A percentile compares a stretch with the other conserved stretches of the same genome.
Conservation (phyloP, 495 filamentous ascomycete species). For the Podospora bellae-mahoneyi region DNA sequence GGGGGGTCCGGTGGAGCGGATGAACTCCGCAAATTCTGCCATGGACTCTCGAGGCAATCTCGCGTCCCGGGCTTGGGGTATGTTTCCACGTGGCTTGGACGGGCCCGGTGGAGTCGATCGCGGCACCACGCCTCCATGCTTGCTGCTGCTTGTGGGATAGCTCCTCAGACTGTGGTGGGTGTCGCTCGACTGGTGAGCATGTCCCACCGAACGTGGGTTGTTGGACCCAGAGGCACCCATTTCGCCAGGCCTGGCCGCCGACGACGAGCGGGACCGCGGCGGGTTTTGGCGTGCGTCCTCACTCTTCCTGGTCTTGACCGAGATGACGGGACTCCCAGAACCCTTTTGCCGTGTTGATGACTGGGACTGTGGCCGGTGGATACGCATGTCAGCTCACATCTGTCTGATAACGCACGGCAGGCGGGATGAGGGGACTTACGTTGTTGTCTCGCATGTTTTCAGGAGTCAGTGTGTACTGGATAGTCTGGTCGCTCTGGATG, state of each 20-base stretch:
- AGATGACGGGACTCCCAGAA: constrained; percentile 36
- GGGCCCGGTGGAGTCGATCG: constrained; percentile 30
- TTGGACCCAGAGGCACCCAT: constrained; percentile 39
- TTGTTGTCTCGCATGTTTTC: constrained; percentile 83
- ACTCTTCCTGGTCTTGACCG: constrained; percentile 39
- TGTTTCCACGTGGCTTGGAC: constrained; percentile 35
- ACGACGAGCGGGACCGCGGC: constrained; percentile 43
- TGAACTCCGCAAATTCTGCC: constrained; percentile 79
- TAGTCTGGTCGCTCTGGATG: constrained; percentile 84
- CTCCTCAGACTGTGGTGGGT: constrained; percentile 24
- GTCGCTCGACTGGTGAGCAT: constrained; percentile 39
- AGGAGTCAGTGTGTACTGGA: constrained; percentile 91
- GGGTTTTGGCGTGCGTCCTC: constrained; percentile 36
- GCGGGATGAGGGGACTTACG: constrained; percentile 44
- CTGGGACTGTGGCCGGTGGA: constrained; percentile 12
- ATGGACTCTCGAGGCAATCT: constrained; percentile 60
- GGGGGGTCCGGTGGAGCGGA: constrained; percentile 73
- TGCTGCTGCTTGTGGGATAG: constrained; percentile 11
- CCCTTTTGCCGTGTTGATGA: constrained; percentile 33
- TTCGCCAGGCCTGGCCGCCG: constrained; percentile 29
- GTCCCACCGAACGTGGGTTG: constrained; percentile 36
- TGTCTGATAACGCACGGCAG: not conserved
- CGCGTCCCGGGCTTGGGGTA: constrained; percentile 63
- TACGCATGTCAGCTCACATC: constrained; percentile 24
- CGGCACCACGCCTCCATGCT: constrained; percentile 24